phyloP scores from a whole-genome alignment of 2,329 filamentous ascomycete species.

The Penicillium sp. region DNA sequence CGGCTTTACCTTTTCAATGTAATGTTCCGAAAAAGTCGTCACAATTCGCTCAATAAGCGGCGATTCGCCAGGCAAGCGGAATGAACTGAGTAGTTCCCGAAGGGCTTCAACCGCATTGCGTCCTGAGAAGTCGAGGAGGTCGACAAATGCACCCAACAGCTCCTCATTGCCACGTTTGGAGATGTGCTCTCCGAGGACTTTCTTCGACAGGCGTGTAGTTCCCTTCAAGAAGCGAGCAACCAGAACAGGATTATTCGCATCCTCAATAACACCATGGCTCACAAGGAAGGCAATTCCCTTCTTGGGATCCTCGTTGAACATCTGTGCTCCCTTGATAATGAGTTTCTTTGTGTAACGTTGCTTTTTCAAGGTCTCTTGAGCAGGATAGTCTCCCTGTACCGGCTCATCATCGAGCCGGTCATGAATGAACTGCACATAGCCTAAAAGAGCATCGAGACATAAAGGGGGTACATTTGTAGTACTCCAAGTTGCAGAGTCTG shows the following conservation, averaged over 20 bases:
- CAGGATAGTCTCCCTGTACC: constrained; percentile 55
- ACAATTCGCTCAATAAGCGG: constrained; percentile 88
- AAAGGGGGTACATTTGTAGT: constrained; percentile 94
- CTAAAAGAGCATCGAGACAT: constrained; percentile 81
- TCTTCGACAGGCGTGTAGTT: constrained; percentile 82
- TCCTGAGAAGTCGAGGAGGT: constrained; percentile 75
- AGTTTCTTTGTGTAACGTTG: constrained; percentile 73
- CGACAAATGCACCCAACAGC: constrained; percentile 76
- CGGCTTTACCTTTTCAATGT: constrained; percentile 60
- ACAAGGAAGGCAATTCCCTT: constrained; percentile 76
- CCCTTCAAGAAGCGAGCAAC: constrained; percentile 82
- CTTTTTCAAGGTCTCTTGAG: constrained; percentile 56
- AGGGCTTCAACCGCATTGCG: constrained; percentile 87
- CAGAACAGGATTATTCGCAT: constrained; percentile 62
- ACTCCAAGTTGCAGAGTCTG: constrained; percentile 96
- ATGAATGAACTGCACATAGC: constrained; percentile 84
- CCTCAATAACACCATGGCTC: constrained; percentile 73
- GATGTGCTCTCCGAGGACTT: constrained; percentile 79
- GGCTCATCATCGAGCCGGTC: constrained; percentile 71
- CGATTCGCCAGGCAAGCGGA: constrained; percentile 87
- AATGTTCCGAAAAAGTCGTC: constrained; percentile 76
- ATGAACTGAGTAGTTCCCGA: constrained; percentile 75
- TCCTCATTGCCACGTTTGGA: constrained; percentile 81
- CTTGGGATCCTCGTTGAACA: constrained; percentile 94
- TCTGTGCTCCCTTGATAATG: constrained; percentile 76